Base-by-base conservation (phyloP, 1,284 basidiomycete genomes). In the Ceratobasidium papillatum region DNA sequence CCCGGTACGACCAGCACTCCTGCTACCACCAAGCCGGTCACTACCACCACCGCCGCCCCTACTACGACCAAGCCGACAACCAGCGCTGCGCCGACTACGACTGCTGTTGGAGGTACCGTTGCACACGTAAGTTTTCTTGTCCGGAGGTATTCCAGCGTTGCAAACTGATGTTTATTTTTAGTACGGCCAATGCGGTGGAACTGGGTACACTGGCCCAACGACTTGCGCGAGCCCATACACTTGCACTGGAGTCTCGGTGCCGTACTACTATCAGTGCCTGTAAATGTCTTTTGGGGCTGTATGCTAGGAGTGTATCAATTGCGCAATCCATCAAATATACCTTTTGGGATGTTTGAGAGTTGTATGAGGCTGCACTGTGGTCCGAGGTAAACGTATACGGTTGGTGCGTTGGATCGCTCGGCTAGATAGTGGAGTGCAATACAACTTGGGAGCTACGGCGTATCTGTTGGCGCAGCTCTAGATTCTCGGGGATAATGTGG, bases 191-290 rank as follows among this genome's bases (percentile, higher is more conserved):
- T 74, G 73, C 43, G 76, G 69, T 32, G 76, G 75, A 25, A 74
- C 66, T 25, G 75, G 74, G 32, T 77, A 69, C 36, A 74, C 62
- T 34, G 77, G 77, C 5, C 74, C 76, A 36, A 76, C 75, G 14
- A 64, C 41, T 2, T 77, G 76, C 72, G 72, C 47, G 0, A 66
- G 54, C 61, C 65, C 71, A 4, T 75, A 41, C 52, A 71, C 47
- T 5, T 77, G 76, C 75, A 76, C 22, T 1, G 65, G 59, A 1
- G 43, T 72, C 27, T 56, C 71, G 14, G 66, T 65, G 25, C 64
- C 38, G 17, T 76, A 64, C 41, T 75, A 75, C 62, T 65, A 71
- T 51, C 76, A 77, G 64, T 75, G 76, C 74, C 45, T 75, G 76
- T 72, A 71, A 66, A 69, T 38, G 3, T n/a, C 30, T 64, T n/a